Conservation (phyloP, 257 asterid genomes). For the Prunella vulgaris region DNA sequence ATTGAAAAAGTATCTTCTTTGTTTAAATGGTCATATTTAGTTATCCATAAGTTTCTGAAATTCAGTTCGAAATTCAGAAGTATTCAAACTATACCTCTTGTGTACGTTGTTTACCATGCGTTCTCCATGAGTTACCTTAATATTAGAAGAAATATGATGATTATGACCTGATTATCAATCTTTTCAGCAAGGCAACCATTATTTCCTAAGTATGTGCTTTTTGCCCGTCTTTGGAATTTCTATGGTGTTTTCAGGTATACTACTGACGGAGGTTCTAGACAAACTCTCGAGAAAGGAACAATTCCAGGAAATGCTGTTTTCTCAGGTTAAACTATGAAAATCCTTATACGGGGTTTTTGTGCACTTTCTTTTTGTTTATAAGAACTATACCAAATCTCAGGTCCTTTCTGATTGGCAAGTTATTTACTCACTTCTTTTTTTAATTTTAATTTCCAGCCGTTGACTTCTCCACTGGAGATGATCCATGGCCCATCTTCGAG, state of each 20-base stretch:
- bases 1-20: constrained; percentile 11
- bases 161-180: constrained; percentile 1
- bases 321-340: constrained; percentile 52
- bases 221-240: constrained; percentile 4
- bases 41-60: neutral
- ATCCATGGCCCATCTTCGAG: constrained; percentile 76
- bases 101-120: no score
- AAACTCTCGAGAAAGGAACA: constrained; percentile 79
- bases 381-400: constrained; percentile 7
- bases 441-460: constrained; percentile 59
- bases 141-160: neutral
- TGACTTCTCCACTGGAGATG: constrained; percentile 86
- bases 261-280: constrained; percentile 90
- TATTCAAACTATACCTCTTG: no score
- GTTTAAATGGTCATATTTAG: neutral
- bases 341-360: constrained; percentile 9
- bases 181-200: neutral
- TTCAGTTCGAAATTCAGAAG: neutral
- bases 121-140: no score
- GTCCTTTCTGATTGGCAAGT: neutral
- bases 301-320: constrained; percentile 73
- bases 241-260: constrained; percentile 67
- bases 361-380: constrained; percentile 11
- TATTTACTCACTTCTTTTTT: neutral
- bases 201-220: neutral